Evolutionary conservation across 2,329 filamentous ascomycete genomes (phyloP).

Genomic region (Fonsecaea erecta): DNA sequence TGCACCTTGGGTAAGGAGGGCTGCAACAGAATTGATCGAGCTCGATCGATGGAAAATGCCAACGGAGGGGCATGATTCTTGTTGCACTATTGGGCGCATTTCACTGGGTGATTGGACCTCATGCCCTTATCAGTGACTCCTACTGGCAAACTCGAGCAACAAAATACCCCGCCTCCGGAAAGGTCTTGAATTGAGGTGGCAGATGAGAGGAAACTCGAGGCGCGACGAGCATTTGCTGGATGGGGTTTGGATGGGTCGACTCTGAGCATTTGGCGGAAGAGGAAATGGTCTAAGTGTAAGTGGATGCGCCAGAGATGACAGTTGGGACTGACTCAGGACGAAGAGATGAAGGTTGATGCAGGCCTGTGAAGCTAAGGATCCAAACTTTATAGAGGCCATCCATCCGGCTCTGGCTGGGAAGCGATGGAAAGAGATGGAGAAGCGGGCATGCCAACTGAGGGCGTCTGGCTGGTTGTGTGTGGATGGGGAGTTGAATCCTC

Average conservation of each 20-base stretch:
- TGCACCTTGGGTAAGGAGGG: slow-evolving; percentile 5
- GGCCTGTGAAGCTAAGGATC: neutral
- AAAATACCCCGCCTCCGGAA: slow-evolving; percentile 18
- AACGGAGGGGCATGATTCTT: neutral
- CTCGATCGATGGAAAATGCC: slow-evolving; percentile 9
- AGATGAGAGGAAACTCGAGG: slow-evolving; percentile 4
- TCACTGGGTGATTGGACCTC: slow-evolving; percentile 12
- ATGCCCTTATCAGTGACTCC: slow-evolving; percentile 25
- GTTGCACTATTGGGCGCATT: slow-evolving; percentile 2
- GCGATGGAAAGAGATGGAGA: slow-evolving; percentile 7
- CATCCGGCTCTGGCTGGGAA: slow-evolving; percentile 5
- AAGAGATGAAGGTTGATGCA: slow-evolving; percentile 15
- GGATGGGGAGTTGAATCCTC: slow-evolving; percentile 18
- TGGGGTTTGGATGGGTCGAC: slow-evolving; percentile 12
- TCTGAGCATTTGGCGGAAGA: slow-evolving; percentile 4
- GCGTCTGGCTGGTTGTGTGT: slow-evolving; percentile 14
- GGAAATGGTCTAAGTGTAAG: slow-evolving; percentile 4
- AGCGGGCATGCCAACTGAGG: neutral
- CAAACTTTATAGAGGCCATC: slow-evolving; percentile 8
- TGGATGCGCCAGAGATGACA: slow-evolving; percentile 7
- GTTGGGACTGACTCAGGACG: slow-evolving; percentile 6
- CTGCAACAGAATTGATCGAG: slow-evolving; percentile 13
- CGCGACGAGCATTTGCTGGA: slow-evolving; percentile 10
- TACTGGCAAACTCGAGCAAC: slow-evolving; percentile 12
- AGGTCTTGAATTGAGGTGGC: neutral